phyloP scores from a whole-genome alignment of 441 rosid species.

The Flueggea neowawraea region DNA sequence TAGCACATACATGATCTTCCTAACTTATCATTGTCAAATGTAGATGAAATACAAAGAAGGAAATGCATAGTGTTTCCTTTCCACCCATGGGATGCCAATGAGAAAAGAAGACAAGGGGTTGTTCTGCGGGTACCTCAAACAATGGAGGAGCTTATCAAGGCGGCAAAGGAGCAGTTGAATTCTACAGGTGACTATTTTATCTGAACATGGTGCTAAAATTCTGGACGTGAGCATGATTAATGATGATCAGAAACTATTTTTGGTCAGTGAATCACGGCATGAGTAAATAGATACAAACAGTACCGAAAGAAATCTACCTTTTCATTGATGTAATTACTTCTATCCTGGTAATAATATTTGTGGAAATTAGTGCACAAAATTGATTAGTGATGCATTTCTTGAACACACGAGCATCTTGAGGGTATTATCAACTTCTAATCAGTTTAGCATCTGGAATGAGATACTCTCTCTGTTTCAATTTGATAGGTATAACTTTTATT shows the following conservation, averaged over 20 bases:
- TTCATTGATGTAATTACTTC: too few species aligned
- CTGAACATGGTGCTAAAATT: conserved; percentile 59
- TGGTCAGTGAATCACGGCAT: conserved; percentile 20
- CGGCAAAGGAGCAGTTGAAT: conserved; percentile 39
- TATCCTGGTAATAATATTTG: too few species aligned
- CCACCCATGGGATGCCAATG: conserved; percentile 46
- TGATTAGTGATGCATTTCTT: too few species aligned
- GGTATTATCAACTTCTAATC: too few species aligned
- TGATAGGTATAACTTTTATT: too few species aligned
- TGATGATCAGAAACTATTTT: conserved; percentile 54
- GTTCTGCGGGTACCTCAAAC: conserved; percentile 66
- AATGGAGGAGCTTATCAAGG: conserved; percentile 53
- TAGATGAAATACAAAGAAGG: conserved; percentile 24
- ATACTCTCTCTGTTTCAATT: too few species aligned
- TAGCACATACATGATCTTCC: too few species aligned
- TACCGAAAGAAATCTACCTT: too few species aligned
- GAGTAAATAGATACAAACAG: too few species aligned
- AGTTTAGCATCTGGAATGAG: too few species aligned
- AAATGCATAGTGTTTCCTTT: conserved; percentile 64
- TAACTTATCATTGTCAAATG: neutral
- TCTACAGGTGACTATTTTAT: conserved; percentile 29
- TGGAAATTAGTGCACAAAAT: too few species aligned
- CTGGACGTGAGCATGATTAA: conserved; percentile 51
- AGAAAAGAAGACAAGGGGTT: conserved; percentile 47
- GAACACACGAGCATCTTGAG: too few species aligned